Evolutionary conservation across 768 basidiomycete genomes (phyloP).

Genomic region (Myochromella boudieri): DNA sequence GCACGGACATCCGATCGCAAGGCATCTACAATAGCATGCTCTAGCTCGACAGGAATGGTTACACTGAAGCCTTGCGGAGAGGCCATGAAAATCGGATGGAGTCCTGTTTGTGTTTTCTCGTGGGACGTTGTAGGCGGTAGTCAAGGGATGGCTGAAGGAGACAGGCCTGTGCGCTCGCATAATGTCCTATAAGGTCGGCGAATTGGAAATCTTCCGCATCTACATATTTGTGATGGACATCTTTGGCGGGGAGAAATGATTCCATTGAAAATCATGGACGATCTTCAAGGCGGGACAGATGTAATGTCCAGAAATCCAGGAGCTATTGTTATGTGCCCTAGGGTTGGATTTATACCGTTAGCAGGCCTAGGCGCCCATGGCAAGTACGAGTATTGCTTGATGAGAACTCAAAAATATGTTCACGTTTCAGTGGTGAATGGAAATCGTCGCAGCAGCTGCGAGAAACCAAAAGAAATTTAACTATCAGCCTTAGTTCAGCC

Average conservation of each 20-base stretch:
- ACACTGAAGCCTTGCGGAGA: background rate
- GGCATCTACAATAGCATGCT: conserved; percentile 22
- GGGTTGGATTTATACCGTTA: too few species aligned
- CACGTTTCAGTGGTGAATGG: too few species aligned
- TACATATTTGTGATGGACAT: conserved; percentile 4
- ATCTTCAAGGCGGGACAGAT: background rate
- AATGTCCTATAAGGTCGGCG: conserved; percentile 7
- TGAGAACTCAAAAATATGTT: too few species aligned
- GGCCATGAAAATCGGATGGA: conserved; percentile 1
- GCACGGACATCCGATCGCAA: conserved; percentile 12
- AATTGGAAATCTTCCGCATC: conserved; percentile 4
- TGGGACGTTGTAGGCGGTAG: background rate
- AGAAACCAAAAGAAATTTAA: too few species aligned
- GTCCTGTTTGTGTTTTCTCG: background rate
- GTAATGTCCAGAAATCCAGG: too few species aligned
- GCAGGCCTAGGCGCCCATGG: too few species aligned
- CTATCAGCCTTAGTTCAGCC: too few species aligned
- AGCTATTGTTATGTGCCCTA: too few species aligned
- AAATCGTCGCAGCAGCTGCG: too few species aligned
- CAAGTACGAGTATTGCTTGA: too few species aligned
- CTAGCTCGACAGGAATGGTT: conserved; percentile 22
- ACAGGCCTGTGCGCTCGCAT: background rate
- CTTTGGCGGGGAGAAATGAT: background rate
- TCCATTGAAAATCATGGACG: background rate
- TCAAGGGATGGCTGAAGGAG: background rate